Base-by-base conservation (phyloP, 2,329 filamentous ascomycete species). In the Claviceps sp. region DNA sequence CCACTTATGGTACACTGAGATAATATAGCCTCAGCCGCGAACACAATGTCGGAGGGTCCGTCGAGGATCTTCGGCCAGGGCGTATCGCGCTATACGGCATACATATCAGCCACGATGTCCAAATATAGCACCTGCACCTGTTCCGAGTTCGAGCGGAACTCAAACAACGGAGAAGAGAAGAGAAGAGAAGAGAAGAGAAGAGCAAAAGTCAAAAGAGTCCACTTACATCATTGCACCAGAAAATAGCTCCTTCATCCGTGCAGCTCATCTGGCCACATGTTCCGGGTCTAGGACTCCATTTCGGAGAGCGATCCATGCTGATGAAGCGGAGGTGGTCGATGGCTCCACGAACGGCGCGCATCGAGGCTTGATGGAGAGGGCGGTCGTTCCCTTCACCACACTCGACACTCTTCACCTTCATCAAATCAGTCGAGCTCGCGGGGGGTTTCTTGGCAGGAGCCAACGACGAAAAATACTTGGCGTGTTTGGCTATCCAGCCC, bases 161-260 rank as follows among this genome's bases (percentile, higher is more conserved):
- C 16, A 39, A 39, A n/a, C 38, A 39, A 9, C 13, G 38, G 14
- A 7, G n/a, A 7, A 39, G 20, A 11, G 13, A 22, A 13, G 13
- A 43, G n/a, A n/a, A n/a, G n/a, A n/a, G n/a, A n/a, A n/a, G n/a
- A n/a, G n/a, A n/a, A n/a, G n/a, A n/a, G n/a, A n/a, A n/a, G n/a
- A n/a, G 6, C 26, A 13, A 43, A 14, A 3, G 20, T 13, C 5
- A 43, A 14, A 23, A 14, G 11, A 16, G 26, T n/a, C 7, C 23
- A 45, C 46, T 14, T 39, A 39, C 46, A 39, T 48, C 37, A 40
- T 48, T 48, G 46, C 46, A 48, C 17, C 46, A 48, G 11, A 37
- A 8, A 29, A 48, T 39, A 13, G 34, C 14, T 4, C 34, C 17
- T 3, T 48, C 16, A 4, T n/a, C 8, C 2, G 8, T 3, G 46